These are phyloP conservation scores for Xylariaceae sp. DNA, from an alignment of 2,329 filamentous ascomycete genomes.

Conservation along the genomic window DNA sequence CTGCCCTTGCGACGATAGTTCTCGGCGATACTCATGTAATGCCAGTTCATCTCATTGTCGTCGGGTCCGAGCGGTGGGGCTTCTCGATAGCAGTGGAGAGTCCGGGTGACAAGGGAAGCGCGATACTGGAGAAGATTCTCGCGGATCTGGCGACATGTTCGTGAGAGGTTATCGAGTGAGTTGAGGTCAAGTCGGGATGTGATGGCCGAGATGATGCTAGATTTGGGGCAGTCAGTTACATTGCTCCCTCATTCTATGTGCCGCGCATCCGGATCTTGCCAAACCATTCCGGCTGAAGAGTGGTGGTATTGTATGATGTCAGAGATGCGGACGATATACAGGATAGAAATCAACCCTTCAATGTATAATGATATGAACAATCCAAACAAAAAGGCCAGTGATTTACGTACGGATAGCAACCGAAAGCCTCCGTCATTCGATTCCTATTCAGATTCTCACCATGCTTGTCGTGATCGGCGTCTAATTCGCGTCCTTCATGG, in stretches of 20 bases:
- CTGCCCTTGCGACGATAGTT: constrained; percentile 58
- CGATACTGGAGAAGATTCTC: constrained; percentile 74
- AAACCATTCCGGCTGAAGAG: neutral
- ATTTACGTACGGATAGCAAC: constrained; percentile 61
- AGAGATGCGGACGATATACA: neutral
- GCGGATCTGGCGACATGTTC: constrained; percentile 75
- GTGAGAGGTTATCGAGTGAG: constrained; percentile 75
- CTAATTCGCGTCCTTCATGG: neutral
- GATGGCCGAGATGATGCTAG: constrained; percentile 70
- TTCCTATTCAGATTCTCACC: constrained; percentile 49
- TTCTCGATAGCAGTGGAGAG: constrained; percentile 77
- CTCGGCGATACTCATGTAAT: constrained; percentile 47
- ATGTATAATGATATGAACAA: constrained; percentile 8
- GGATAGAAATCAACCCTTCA: neutral
- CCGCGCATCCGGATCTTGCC: neutral
- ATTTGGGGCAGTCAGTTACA: constrained; percentile 12
- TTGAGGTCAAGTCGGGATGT: constrained; percentile 79
- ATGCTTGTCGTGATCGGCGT: constrained; percentile 17
- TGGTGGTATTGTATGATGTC: constrained; percentile 4
- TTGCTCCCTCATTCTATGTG: neutral
- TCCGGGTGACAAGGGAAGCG: constrained; percentile 64
- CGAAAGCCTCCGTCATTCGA: constrained; percentile 56
- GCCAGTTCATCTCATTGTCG: constrained; percentile 53
- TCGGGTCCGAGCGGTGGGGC: constrained; percentile 48
- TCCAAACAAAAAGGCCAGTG: constrained; percentile 28